Evolutionary conservation across 345 rosid genomes (phyloP), one percentile per base, ranked within the genome.

Genomic region (Sisymbrium irio): DNA sequence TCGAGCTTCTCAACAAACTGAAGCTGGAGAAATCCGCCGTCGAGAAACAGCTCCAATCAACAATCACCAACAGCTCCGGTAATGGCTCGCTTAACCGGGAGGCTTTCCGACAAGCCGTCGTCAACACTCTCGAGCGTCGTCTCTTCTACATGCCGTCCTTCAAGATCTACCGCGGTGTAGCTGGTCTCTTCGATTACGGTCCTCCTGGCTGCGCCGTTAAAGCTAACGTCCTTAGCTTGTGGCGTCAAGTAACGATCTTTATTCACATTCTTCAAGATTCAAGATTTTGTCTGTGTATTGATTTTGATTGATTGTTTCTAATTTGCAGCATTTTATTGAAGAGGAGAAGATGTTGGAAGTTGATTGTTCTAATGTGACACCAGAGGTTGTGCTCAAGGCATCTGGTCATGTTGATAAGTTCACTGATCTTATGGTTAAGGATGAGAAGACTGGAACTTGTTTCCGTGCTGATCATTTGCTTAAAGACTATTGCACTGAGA

Each of bases 391-490:
- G 50, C 85, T 92, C 28, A 94, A 89, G 85, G 97, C 98, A 1
- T 94, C 99, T 12, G 97, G 99, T 30, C 98, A 94, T 56, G 97
- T 94, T 14, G 98, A 94, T 79, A 94, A 91, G 78, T 91, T 94
- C 79, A 91, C 97, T 18, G 98, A 94, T 82, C 97, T 91, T 40
- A 94, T 94, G 98, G 98, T 91, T 3, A 91, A 91, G 82, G 98
- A 94, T 67, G 92, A 86, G 77, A 86, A 85, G 74, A 89, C 93
- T 7, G 97, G 97, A 27, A 87, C 84, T 33, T 88, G 97, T 65
- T 85, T 82, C 77, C 84, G 98, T 55, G 98, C 98, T 4, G 98
- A 91, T 53, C 98, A 91, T 68, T 78, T 94, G 84, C 88, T 94
- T 1, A 94, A 94, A 77, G 98, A 94, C 57, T 94, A 83, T 65